These are phyloP conservation scores for Clohesyomyces aquaticus DNA, from an alignment of 495 filamentous ascomycete species.

Conservation along the genomic window DNA sequence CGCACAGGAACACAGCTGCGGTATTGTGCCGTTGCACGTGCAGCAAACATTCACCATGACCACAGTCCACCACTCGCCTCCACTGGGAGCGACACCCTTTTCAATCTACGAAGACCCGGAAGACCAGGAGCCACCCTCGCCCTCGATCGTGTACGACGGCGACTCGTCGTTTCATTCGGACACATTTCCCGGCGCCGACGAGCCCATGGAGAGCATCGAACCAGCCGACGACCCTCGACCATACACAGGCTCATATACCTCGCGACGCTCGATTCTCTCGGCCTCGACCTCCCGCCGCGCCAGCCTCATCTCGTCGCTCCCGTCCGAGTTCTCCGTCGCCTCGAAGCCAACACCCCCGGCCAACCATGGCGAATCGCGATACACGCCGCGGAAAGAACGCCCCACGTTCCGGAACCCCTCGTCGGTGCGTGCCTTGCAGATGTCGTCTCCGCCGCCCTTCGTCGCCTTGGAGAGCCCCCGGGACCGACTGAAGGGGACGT, in stretches of 20 bases:
- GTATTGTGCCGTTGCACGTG: constrained; percentile 12
- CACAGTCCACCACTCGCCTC: constrained; percentile 28
- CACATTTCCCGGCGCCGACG: constrained; percentile 17
- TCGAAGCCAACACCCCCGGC: constrained; percentile 21
- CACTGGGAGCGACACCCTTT: constrained; percentile 26
- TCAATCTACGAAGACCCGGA: constrained; percentile 35
- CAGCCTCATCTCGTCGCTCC: constrained; percentile 34
- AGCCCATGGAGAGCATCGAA: constrained; percentile 29
- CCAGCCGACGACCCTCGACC: constrained; percentile 20
- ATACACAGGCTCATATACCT: constrained; percentile 31
- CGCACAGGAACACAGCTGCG: background rate
- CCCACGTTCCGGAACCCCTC: constrained; percentile 70
- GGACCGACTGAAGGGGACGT: constrained; percentile 42
- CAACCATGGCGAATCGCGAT: constrained; percentile 28
- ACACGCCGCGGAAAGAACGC: constrained; percentile 49
- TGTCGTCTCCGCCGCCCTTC: constrained; percentile 66
- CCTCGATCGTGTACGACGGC: constrained; percentile 29
- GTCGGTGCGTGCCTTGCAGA: constrained; percentile 77
- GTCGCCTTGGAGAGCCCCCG: constrained; percentile 55
- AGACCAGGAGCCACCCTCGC: constrained; percentile 25
- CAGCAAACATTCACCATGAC: constrained; percentile 20
- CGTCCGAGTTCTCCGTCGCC: constrained; percentile 36
- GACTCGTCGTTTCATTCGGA: constrained; percentile 26
- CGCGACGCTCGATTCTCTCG: constrained; percentile 22
- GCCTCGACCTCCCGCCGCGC: constrained; percentile 28